Conservation (phyloP, 1,284 basidiomycete genomes). For the Taiwanofungus camphoratus region DNA sequence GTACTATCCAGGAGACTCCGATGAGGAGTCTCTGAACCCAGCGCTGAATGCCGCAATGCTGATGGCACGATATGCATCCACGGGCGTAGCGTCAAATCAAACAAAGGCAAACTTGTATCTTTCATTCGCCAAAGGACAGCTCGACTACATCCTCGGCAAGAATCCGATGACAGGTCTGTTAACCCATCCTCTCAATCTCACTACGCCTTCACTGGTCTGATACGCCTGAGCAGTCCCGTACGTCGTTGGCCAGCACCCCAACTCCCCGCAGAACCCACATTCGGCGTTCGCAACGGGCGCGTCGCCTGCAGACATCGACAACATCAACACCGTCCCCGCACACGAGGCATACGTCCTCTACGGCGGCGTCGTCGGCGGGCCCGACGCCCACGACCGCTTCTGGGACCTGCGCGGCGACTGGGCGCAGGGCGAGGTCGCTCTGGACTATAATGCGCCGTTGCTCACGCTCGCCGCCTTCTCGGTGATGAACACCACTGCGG, state of each 20-base stretch:
- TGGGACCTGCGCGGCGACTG: slow-evolving; percentile 84
- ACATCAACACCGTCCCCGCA: slow-evolving; percentile 70
- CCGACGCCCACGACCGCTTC: slow-evolving; percentile 69
- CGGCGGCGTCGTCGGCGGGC: slow-evolving; percentile 86
- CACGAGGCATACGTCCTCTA: slow-evolving; percentile 75
- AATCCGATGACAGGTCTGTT: slow-evolving; percentile 4
- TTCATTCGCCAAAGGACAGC: slow-evolving; percentile 66
- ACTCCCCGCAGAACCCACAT: slow-evolving; percentile 86
- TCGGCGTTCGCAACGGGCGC: slow-evolving; percentile 85
- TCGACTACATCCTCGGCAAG: slow-evolving; percentile 63
- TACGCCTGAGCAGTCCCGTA: slow-evolving; percentile 50
- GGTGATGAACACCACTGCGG: slow-evolving; percentile 56
- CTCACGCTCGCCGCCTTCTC: slow-evolving; percentile 77
- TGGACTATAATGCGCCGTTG: slow-evolving; percentile 85
- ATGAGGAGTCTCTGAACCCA: slow-evolving; percentile 77
- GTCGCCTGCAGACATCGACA: slow-evolving; percentile 42
- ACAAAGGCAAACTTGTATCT: slow-evolving; percentile 58
- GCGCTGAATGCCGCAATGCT: slow-evolving; percentile 84
- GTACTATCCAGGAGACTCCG: slow-evolving; percentile 77
- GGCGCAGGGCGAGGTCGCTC: slow-evolving; percentile 72
- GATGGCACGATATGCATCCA: slow-evolving; percentile 66
- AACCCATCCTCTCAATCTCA: too few species aligned
- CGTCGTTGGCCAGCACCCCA: slow-evolving; percentile 82
- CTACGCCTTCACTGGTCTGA: too few species aligned
- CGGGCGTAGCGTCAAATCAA: slow-evolving; percentile 51